phyloP scores from a whole-genome alignment of 805 yeast genomes.

The Candida verbasci region DNA sequence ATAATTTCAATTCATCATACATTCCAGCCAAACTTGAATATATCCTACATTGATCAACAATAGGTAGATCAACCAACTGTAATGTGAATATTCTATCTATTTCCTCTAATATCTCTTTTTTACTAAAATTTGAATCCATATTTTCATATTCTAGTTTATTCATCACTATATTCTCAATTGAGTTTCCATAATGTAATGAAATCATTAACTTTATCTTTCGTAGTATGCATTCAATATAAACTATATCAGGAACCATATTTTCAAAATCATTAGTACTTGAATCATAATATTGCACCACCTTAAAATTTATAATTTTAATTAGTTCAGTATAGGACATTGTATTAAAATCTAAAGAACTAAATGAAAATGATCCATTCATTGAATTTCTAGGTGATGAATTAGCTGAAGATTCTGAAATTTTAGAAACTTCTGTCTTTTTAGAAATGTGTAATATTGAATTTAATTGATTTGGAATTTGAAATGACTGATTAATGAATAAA shows the following conservation, averaged over 20 bases:
- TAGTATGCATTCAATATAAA: slow-evolving; percentile 67
- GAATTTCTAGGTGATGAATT: slow-evolving; percentile 32
- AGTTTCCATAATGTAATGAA: slow-evolving; percentile 41
- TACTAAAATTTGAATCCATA: slow-evolving; percentile 15
- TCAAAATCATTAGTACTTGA: slow-evolving; percentile 53
- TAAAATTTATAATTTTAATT: slow-evolving; percentile 24
- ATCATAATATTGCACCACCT: slow-evolving; percentile 26
- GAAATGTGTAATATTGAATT: slow-evolving; percentile 25
- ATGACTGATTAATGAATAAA: slow-evolving; percentile 50
- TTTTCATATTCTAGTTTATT: slow-evolving; percentile 2
- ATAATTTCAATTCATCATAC: slow-evolving; percentile 56
- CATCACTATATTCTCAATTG: slow-evolving; percentile 26
- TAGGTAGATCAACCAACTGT: slow-evolving; percentile 32
- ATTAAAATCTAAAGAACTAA: slow-evolving; percentile 17
- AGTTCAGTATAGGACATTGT: slow-evolving; percentile 28
- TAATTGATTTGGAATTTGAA: slow-evolving; percentile 41
- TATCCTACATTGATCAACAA: slow-evolving; percentile 54
- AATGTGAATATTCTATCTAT: slow-evolving; percentile 32
- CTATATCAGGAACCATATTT: slow-evolving; percentile 79
- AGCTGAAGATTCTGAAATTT: slow-evolving; percentile 1
- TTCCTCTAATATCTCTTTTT: slow-evolving; percentile 39
- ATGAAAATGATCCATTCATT: slow-evolving; percentile 18
- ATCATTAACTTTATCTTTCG: slow-evolving; percentile 62
- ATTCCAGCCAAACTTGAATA: slow-evolving; percentile 63
- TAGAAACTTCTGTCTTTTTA: slow-evolving; percentile 5